A percentile compares a stretch with the other conserved stretches of the same genome.
Evolutionary conservation across 2,329 filamentous ascomycete genomes (phyloP).

Genomic region (Harringtonia aguacate): DNA sequence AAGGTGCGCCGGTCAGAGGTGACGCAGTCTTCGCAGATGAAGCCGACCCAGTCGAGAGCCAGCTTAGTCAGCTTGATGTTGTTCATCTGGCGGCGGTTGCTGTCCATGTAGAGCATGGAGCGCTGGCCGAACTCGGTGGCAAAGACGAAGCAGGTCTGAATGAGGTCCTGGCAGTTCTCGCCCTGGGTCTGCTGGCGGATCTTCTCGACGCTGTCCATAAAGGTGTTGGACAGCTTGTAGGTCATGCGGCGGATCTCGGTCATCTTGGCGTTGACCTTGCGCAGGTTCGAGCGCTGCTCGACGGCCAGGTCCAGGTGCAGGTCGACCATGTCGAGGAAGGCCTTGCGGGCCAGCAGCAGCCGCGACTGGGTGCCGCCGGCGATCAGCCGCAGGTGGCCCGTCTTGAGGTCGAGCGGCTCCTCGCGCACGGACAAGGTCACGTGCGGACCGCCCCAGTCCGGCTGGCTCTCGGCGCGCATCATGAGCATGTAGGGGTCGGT

Average conservation of each 20-base stretch:
- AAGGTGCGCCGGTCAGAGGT: slow-evolving; percentile 93
- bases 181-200: slow-evolving; percentile 77
- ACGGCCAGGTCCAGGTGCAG: slow-evolving; percentile 81
- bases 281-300: slow-evolving; percentile 86
- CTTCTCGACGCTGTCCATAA: slow-evolving; percentile 96
- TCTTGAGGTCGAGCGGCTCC: slow-evolving; percentile 73
- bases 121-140: slow-evolving; percentile 98
- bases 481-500: slow-evolving; percentile 79
- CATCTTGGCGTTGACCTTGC: slow-evolving; percentile 80
- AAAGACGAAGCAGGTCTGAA: slow-evolving; percentile 96
- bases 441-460: slow-evolving; percentile 73
- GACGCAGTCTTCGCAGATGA: slow-evolving; percentile 94
- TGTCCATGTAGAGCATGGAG: slow-evolving; percentile 90
- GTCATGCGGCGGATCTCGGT: slow-evolving; percentile 93
- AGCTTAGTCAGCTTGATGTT: slow-evolving; percentile 90
- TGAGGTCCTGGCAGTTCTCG: slow-evolving; percentile 84
- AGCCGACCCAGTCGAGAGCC: slow-evolving; percentile 92
- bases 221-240: slow-evolving; percentile 92
- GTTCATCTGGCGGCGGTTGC: slow-evolving; percentile 92
- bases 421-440: slow-evolving; percentile 63
- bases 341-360: slow-evolving; percentile 65
- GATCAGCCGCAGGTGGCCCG: slow-evolving; percentile 77
- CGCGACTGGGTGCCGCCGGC: slow-evolving; percentile 76
- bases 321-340: slow-evolving; percentile 68
- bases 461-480: slow-evolving; percentile 65